These are phyloP conservation scores for Penicillium nucicola DNA, from an alignment of 495 filamentous ascomycete species.

Conservation along the genomic window DNA sequence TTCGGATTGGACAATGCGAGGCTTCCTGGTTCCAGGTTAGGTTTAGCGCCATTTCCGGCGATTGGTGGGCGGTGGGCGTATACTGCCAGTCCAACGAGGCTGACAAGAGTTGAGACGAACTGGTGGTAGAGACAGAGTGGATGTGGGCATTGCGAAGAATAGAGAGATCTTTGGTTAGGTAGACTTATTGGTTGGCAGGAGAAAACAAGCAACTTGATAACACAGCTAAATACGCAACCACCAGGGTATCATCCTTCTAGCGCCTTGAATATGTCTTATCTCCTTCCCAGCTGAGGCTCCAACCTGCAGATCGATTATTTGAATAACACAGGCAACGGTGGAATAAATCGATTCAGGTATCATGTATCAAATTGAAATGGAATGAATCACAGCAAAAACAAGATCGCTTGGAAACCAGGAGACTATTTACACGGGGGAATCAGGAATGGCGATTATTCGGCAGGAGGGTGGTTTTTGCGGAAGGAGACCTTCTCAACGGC, in stretches of 20 bases:
- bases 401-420: constrained; percentile 19
- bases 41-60: constrained; percentile 26
- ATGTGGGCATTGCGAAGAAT: too few species aligned
- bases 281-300: too few species aligned
- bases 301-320: too few species aligned
- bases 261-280: too few species aligned
- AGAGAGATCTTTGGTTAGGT: too few species aligned
- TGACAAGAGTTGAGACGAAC: background rate
- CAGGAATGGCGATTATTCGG: constrained; percentile 26
- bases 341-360: constrained; percentile 15
- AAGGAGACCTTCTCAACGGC: constrained; percentile 97
- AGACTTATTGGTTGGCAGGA: too few species aligned
- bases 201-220: too few species aligned
- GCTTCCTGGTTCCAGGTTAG: constrained; percentile 18
- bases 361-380: constrained; percentile 13
- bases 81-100: constrained; percentile 3
- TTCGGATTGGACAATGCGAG: constrained; percentile 17
- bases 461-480: constrained; percentile 65
- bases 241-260: too few species aligned
- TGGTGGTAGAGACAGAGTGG: too few species aligned
- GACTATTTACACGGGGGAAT: constrained; percentile 32
- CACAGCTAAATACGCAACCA: too few species aligned
- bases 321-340: background rate
- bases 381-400: constrained; percentile 10
- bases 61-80: background rate